A percentile compares a stretch with the other conserved stretches of the same genome.
Evolutionary conservation across 805 yeast genomes (phyloP).

Genomic region (Pichia cabralensis): DNA sequence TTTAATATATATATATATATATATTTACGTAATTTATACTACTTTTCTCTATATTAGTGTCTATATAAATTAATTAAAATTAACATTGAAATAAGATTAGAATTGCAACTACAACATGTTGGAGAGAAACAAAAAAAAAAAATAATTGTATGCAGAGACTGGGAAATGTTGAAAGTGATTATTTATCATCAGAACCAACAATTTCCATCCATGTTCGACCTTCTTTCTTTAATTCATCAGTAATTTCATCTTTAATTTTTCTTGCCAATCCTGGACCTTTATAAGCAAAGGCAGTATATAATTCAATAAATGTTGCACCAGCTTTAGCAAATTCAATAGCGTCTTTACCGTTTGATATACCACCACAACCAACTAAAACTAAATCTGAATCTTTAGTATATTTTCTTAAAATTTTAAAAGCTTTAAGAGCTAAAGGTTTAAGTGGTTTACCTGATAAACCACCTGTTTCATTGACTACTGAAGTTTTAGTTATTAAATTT

Average conservation of each 20-base stretch:
- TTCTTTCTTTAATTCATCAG: slow-evolving; percentile 51
- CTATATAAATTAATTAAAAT: too few relatives aligned
- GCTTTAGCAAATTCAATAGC: slow-evolving; percentile 88
- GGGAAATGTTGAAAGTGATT: too few relatives aligned
- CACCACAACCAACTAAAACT: slow-evolving; percentile 89
- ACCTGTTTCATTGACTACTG: slow-evolving; percentile 53
- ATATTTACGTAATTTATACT: too few relatives aligned
- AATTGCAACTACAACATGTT: too few relatives aligned
- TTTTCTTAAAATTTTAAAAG: slow-evolving; percentile 61
- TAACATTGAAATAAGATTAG: too few relatives aligned
- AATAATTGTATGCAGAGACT: too few relatives aligned
- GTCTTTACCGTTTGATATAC: slow-evolving; percentile 78
- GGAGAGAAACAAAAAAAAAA: too few relatives aligned
- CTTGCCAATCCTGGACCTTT: slow-evolving; percentile 81
- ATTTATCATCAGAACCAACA: slow-evolving; percentile 49
- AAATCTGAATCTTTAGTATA: slow-evolving; percentile 64
- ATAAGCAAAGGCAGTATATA: slow-evolving; percentile 87
- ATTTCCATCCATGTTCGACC: slow-evolving; percentile 82
- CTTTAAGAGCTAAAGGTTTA: slow-evolving; percentile 66
- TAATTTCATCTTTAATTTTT: slow-evolving; percentile 49
- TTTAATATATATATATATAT: too few relatives aligned
- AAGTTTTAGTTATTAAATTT: slow-evolving; percentile 38
- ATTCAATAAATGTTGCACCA: slow-evolving; percentile 83
- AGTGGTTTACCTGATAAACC: slow-evolving; percentile 92
- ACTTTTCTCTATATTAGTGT: too few relatives aligned